Percentiles rank a stretch among this genome's conserved stretches.
phyloP scores from a whole-genome alignment of 345 rosid genomes.

The Corchorus olitorius region DNA sequence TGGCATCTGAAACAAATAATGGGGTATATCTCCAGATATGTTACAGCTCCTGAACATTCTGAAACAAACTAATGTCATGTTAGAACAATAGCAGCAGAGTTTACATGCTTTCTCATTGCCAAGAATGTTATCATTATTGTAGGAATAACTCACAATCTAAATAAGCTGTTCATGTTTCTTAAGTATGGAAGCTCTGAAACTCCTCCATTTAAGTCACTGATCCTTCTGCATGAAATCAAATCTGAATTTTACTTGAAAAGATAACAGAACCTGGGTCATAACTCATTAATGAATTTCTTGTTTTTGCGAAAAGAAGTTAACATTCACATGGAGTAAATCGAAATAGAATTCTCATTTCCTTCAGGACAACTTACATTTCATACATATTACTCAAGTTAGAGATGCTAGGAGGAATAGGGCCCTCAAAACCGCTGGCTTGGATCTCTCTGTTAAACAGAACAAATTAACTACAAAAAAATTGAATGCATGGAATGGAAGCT shows the following conservation, averaged over 20 bases:
- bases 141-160: constrained; percentile 38
- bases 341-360: neutral
- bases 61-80: constrained; percentile 9
- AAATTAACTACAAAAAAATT: neutral
- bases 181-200: constrained; percentile 40
- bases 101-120: neutral
- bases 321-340: neutral
- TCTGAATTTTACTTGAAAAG: neutral
- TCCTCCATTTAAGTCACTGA: constrained; percentile 46
- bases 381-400: constrained; percentile 30
- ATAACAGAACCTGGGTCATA: neutral
- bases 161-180: constrained; percentile 29
- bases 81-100: neutral
- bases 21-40: constrained; percentile 35
- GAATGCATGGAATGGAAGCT: neutral
- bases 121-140: neutral
- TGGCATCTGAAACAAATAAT: constrained; percentile 13
- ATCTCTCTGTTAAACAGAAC: constrained; percentile 41
- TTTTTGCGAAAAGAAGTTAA: neutral
- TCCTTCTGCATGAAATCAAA: constrained; percentile 42
- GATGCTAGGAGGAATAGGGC: constrained; percentile 50
- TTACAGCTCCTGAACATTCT: constrained; percentile 48
- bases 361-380: constrained; percentile 43
- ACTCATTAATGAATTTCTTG: neutral
- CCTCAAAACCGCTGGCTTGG: constrained; percentile 57